Percentiles rank a stretch among this genome's conserved stretches.
Conservation (phyloP, 129 eudicot genomes). For the Cynara cardunculus region DNA sequence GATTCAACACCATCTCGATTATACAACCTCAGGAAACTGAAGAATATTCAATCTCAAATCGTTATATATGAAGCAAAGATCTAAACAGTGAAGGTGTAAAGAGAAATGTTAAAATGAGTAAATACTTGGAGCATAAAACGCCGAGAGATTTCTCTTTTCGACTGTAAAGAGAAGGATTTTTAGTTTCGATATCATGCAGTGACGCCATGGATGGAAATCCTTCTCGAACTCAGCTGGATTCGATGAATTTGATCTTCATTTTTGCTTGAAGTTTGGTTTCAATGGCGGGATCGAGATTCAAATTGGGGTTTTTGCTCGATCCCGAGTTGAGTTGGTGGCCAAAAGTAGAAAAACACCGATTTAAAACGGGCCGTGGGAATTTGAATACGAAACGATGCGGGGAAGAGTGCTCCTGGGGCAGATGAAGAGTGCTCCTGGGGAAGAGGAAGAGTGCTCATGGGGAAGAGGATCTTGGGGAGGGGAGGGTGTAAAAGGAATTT, state of each 20-base stretch:
- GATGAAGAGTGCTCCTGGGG: too few species aligned
- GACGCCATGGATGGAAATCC: constrained; percentile 28
- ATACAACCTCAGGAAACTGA: too few species aligned
- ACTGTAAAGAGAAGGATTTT: constrained; percentile 38
- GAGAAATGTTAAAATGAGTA: not conserved
- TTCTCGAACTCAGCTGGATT: constrained; percentile 9
- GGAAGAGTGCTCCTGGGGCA: too few species aligned
- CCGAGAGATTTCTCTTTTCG: constrained; percentile 76
- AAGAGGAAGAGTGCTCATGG: too few species aligned
- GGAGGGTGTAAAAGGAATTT: too few species aligned
- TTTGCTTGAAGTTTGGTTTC: not conserved
- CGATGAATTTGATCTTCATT: not conserved
- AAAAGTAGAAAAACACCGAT: not conserved
- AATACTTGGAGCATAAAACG: constrained; percentile 63
- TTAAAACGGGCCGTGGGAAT: constrained; percentile 32
- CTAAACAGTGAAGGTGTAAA: not conserved
- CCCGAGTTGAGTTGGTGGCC: not conserved
- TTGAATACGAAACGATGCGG: constrained; percentile 29
- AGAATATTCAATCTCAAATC: too few species aligned
- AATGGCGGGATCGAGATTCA: constrained; percentile 21
- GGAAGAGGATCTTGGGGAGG: too few species aligned
- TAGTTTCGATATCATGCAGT: constrained; percentile 30
- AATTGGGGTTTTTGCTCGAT: constrained; percentile 11
- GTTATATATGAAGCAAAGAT: too few species aligned
- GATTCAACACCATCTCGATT: too few species aligned